Conservation (phyloP, 1,284 basidiomycete genomes). For the Pterula multifida region DNA sequence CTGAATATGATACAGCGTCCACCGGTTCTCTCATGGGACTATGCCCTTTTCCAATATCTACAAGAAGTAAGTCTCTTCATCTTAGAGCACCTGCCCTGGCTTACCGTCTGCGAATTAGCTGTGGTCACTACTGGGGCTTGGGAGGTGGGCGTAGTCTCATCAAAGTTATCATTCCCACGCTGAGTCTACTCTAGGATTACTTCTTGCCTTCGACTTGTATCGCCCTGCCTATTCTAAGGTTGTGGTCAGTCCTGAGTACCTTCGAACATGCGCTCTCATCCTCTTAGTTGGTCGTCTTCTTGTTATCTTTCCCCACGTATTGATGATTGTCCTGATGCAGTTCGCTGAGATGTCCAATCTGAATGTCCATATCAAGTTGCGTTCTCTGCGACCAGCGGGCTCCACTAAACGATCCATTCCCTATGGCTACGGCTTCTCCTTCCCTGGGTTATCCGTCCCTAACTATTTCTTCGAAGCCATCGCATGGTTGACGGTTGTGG, state of each 20-base stretch:
- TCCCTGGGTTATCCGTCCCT: conserved; percentile 64
- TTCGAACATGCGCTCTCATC: not conserved
- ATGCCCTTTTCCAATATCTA: conserved; percentile 87
- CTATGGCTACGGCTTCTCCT: conserved; percentile 69
- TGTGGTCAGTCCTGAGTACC: not conserved
- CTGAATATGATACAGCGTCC: conserved; percentile 40
- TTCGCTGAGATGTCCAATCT: conserved; percentile 85
- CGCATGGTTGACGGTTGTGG: conserved; percentile 64
- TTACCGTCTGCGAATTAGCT: not conserved
- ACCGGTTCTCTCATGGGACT: conserved; percentile 90
- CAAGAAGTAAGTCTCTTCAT: conserved; percentile 59
- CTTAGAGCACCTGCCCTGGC: not conserved
- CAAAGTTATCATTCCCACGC: conserved; percentile 4
- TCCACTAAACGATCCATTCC: conserved; percentile 79
- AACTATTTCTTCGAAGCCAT: conserved; percentile 94
- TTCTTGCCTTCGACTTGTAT: not conserved
- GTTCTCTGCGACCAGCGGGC: conserved; percentile 73
- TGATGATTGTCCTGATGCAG: conserved; percentile 29
- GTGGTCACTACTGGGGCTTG: not conserved
- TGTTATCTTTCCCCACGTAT: not conserved
- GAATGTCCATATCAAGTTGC: conserved; percentile 72
- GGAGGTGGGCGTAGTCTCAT: not conserved
- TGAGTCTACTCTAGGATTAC: not conserved
- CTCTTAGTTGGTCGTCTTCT: not conserved
- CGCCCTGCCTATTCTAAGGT: not conserved